Evolutionary conservation across 2,329 filamentous ascomycete species (phyloP).

Genomic region (Emmonsiellopsis sp.): DNA sequence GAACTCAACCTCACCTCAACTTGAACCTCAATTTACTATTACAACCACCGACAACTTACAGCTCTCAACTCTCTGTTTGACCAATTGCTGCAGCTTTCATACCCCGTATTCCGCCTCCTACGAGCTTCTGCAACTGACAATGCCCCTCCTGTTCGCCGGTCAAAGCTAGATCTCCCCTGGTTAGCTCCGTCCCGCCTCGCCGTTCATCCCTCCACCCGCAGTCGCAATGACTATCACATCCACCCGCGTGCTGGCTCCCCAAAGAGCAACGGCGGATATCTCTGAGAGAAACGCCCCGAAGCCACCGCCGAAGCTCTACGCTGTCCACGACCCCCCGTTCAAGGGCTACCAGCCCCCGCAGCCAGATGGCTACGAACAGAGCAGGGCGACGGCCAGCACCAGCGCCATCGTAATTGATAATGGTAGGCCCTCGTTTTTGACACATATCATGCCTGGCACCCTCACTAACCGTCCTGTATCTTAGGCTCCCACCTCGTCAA

Average conservation of each 20-base stretch:
- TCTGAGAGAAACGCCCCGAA: conserved; percentile 44
- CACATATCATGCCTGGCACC: background rate
- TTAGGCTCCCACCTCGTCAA: conserved; percentile 79
- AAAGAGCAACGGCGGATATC: conserved; percentile 31
- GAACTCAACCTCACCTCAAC: background rate
- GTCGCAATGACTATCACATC: conserved; percentile 37
- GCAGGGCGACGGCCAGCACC: conserved; percentile 47
- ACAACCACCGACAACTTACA: background rate
- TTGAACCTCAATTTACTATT: background rate
- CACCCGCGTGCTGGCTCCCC: conserved; percentile 26
- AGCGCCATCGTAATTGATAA: conserved; percentile 96
- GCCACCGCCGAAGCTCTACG: conserved; percentile 45
- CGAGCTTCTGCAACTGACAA: background rate
- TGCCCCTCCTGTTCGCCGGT: background rate
- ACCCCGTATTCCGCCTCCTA: background rate
- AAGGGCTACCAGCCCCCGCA: conserved; percentile 50
- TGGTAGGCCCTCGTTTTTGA: conserved; percentile 46
- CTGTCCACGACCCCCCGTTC: conserved; percentile 51
- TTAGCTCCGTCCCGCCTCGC: background rate
- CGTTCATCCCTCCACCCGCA: background rate
- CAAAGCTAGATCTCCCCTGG: background rate
- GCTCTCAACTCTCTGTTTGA: no score
- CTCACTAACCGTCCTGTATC: background rate
- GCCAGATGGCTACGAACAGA: conserved; percentile 62
- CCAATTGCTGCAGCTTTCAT: background rate